Base-by-base conservation (phyloP, 495 filamentous ascomycete species). In the Lichina pygmaea region DNA sequence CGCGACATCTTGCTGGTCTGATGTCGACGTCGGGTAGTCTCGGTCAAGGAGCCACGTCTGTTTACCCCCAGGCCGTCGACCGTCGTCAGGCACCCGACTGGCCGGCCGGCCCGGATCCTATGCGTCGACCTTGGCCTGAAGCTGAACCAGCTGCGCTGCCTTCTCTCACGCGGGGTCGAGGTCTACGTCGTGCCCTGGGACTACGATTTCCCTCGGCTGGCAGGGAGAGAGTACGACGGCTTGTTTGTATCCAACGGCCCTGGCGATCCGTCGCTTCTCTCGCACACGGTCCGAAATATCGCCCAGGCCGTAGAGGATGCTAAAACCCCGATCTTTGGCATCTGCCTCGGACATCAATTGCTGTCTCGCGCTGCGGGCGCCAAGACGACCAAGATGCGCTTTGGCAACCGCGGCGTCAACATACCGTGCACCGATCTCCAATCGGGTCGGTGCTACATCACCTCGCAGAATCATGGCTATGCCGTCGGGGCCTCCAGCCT, bases 221-320 rank as follows among this genome's bases (percentile, higher is more conserved):
- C 72, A 37, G 76, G 75, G 42, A 71, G 80, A 48, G 72, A 86
- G 47, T 94, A 92, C 55, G 89, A 95, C 59, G 89, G 89, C 56
- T 69, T 97, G 15, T 97, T 97, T 60, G 78, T 97, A 49, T 93
- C 85, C 42, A 97, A 97, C 62, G 89, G 89, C 45, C 89, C 89
- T 31, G 89, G 89, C 62, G 89, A 97, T 56, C 89, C 89, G 34
- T 76, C 91, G 6, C 77, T 81, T 49, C 67, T 94, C 60, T 66
- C 71, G 4, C 61, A 61, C 13, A 91, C 89, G 12, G 74, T 85
- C 47, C 66, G 74, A 50, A 76, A 85, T 57, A 74, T 97, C 50
- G 55, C 70, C 41, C 65, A 68, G 43, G 77, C 80, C 8, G 62
- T 95, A 48, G 58, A 71, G 50, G 75, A 80, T 53, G 81, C 75